Base-by-base conservation (phyloP, 495 filamentous ascomycete genomes). In the Lasiosphaeria hispida region DNA sequence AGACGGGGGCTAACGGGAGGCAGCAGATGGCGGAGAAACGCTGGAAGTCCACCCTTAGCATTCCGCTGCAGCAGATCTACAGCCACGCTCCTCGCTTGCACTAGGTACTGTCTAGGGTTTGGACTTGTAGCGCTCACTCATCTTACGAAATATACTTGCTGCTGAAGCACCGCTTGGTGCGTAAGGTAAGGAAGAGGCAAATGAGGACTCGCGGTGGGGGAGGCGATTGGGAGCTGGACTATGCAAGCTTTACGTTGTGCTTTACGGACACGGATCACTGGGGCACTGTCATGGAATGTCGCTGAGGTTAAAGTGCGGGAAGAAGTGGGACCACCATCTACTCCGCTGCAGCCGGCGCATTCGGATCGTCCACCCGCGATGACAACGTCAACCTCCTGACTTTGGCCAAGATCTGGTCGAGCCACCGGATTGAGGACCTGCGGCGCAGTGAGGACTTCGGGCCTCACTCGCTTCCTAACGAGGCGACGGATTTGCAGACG, bases 331-430 rank as follows among this genome's bases (percentile, higher is more conserved):
- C 17, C 45, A 18, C 10, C 33, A 49, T 18, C 15, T 49, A 10
- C 45, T 49, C 19, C 45, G 23, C 45, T 49, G 45, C 11, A 49
- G 45, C 45, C 6, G 33, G 45, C 45, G 42, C 42, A 45, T 7
- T 7, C 7, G 42, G 14, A 10, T 5, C 9, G 6, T 30, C 7
- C 45, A 49, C 7, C 19, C 23, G 11, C 10, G 45, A 49, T 8
- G 45, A 33, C 9, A 17, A 17, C 17, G 7, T 30, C 17, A 49
- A 49, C 19, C 45, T 49, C 10, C 17, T 49, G 10, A 17, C 45
- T 7, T 17, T 49, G 19, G 45, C 45, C 13, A 49, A 49, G 17
- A 49, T 49, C 15, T 18, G 15, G 4, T 35, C 14, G 7, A 18
- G 23, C 5, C 9, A 10, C 15, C 13, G 19, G 14, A 10, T 49